Evolutionary conservation across 2,329 filamentous ascomycete genomes (phyloP), one percentile per base, ranked within the genome.

Genomic region (Diaporthe destruens): DNA sequence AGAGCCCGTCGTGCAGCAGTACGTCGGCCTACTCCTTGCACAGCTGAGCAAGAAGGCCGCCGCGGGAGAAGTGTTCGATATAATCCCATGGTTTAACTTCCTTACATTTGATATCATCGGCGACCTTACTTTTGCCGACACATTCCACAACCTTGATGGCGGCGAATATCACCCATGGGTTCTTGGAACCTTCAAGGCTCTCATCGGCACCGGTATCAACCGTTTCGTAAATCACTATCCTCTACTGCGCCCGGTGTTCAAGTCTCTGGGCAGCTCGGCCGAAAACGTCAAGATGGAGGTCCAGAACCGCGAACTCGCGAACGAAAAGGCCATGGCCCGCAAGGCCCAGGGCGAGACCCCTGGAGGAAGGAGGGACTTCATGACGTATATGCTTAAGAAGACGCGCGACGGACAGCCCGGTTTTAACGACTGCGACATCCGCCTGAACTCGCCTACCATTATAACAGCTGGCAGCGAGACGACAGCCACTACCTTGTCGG

Each of bases 401-500:
- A 42, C 18, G 25, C 75, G 75, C 23, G 53, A 70, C 9, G 73
- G 59, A 5, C 7, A 70, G 9, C 59, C 65, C 6, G 72, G 71
- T 4, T 65, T 65, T 8, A 18, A 65, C 23, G 72, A 69, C 14
- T 3, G 20, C n/a, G 74, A 76, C 9, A 56, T 73, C 47, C 23
- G 69, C 12, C 29, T 51, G 25, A 75, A 74, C 44, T 51, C 65
- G 29, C 69, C 67, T 5, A 42, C 73, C 8, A 7, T 74, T 14
- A 84, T 85, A 77, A 81, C 84, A 44, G 85, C 83, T 3, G 85
- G 85, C 20, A 85, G 83, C 51, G 86, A 87, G 74, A 87, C 86
- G 0, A 86, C 85, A 9, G 84, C 84, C 7, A 86, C 83, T 6
- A 82, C 84, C 81, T 4, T 78, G 23, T 56, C 79, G 6, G 78